These are phyloP conservation scores for Chimonanthus praecox DNA, from an alignment of 164 flowering plant genomes.

Conservation along the genomic window DNA sequence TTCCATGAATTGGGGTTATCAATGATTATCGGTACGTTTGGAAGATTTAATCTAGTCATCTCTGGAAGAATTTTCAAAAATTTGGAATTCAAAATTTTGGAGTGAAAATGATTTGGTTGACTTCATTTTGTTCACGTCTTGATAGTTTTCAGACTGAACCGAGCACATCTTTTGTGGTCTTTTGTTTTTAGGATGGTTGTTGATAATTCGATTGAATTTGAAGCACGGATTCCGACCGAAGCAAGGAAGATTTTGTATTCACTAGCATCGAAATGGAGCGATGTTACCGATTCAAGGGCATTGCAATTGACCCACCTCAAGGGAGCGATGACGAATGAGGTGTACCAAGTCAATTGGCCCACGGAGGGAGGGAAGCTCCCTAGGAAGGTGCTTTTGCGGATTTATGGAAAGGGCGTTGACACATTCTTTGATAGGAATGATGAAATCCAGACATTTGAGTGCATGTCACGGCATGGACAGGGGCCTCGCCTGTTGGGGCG, in stretches of 20 bases:
- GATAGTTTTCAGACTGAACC: too few species aligned
- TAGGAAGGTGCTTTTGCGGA: slow-evolving; percentile 59
- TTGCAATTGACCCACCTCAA: slow-evolving; percentile 58
- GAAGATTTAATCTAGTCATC: too few species aligned
- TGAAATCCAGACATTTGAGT: slow-evolving; percentile 75
- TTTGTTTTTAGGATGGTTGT: background rate
- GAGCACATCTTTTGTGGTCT: too few species aligned
- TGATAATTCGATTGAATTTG: background rate
- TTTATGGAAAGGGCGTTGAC: slow-evolving; percentile 83
- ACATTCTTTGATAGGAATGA: slow-evolving; percentile 61
- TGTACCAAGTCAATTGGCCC: slow-evolving; percentile 71
- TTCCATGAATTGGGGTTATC: too few species aligned
- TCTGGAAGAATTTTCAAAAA: too few species aligned
- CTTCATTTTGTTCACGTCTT: too few species aligned
- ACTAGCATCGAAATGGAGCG: slow-evolving; percentile 60
- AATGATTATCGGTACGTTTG: too few species aligned
- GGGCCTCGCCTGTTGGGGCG: slow-evolving; percentile 72
- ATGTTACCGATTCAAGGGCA: slow-evolving; percentile 41
- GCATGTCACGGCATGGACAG: slow-evolving; percentile 68
- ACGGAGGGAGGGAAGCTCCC: slow-evolving; percentile 29
- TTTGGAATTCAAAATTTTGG: too few species aligned
- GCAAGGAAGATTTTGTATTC: slow-evolving; percentile 41
- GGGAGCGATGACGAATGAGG: slow-evolving; percentile 92
- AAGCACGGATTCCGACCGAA: slow-evolving; percentile 38
- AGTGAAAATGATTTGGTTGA: too few species aligned